These are phyloP conservation scores for Zalaria sp. DNA, from an alignment of 2,329 filamentous ascomycete species.

Conservation along the genomic window DNA sequence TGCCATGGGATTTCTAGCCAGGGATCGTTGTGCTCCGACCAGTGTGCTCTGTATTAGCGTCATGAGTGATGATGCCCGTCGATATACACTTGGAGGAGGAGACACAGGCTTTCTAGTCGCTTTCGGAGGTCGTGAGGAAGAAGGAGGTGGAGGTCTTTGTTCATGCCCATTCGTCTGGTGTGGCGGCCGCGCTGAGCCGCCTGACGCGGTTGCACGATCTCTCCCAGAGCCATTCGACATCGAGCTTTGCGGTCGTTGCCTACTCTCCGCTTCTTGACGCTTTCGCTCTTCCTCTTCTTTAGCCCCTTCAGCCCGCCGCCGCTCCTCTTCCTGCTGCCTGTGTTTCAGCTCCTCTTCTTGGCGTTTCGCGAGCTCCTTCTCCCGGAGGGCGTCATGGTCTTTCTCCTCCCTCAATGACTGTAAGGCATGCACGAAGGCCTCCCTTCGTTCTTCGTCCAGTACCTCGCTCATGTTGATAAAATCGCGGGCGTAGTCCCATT, in stretches of 20 bases:
- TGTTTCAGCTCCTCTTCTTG: slow-evolving; percentile 35
- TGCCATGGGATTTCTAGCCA: slow-evolving; percentile 41
- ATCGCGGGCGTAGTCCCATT: slow-evolving; percentile 90
- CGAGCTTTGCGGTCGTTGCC: slow-evolving; percentile 1
- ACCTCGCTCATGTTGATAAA: slow-evolving; percentile 80
- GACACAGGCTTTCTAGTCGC: neutral
- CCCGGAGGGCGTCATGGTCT: slow-evolving; percentile 51
- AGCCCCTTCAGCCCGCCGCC: slow-evolving; percentile 19
- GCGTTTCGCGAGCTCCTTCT: slow-evolving; percentile 48
- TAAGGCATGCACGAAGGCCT: slow-evolving; percentile 77
- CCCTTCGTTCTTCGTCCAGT: slow-evolving; percentile 80
- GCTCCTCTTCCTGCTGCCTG: slow-evolving; percentile 28
- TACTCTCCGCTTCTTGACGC: slow-evolving; percentile 20
- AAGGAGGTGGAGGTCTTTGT: slow-evolving; percentile 2
- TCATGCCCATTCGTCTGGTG: slow-evolving; percentile 18
- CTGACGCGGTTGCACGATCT: neutral
- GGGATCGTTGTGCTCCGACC: slow-evolving; percentile 33
- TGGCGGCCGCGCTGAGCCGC: slow-evolving; percentile 1
- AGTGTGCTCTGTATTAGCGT: slow-evolving; percentile 34
- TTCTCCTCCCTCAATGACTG: slow-evolving; percentile 76
- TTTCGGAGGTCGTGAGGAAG: too few species aligned
- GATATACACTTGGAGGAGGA: slow-evolving; percentile 23
- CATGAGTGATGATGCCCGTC: slow-evolving; percentile 30
- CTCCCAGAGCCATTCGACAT: neutral
- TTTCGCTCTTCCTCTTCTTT: slow-evolving; percentile 24